These are phyloP conservation scores for Trichomonas gallinae DNA, from an alignment of 208 protist species.

Conservation along the genomic window DNA sequence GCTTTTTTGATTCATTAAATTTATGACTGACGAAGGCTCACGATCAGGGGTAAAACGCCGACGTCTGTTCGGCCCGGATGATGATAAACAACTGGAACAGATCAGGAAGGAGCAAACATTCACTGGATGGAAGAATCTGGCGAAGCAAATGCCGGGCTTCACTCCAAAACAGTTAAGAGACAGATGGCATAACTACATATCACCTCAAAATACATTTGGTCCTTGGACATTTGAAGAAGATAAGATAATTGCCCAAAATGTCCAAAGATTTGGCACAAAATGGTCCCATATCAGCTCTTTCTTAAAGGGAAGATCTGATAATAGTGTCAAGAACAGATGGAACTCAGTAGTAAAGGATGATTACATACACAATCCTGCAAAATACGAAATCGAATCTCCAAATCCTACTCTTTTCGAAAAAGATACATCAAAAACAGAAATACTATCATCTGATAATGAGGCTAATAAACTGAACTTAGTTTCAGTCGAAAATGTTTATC, in stretches of 20 bases:
- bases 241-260: neutral
- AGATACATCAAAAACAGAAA: neutral
- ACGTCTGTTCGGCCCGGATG: neutral
- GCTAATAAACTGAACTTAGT: neutral
- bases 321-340: slow-evolving; percentile 12
- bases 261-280: neutral
- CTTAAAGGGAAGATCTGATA: neutral
- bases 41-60: neutral
- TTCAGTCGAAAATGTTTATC: neutral
- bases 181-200: neutral
- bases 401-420: neutral
- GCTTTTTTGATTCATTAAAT: neutral
- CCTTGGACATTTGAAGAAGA: slow-evolving; percentile 10
- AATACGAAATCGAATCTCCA: neutral
- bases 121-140: neutral
- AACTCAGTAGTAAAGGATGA: neutral
- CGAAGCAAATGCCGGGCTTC: neutral
- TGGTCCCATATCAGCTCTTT: neutral
- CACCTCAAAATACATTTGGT: neutral
- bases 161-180: neutral
- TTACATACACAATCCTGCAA: neutral
- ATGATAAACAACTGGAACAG: neutral
- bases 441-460: neutral
- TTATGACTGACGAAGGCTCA: neutral
- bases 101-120: neutral